Evolutionary conservation across 2,329 filamentous ascomycete species (phyloP).

Genomic region (Cylindrodendrum hubeiense): DNA sequence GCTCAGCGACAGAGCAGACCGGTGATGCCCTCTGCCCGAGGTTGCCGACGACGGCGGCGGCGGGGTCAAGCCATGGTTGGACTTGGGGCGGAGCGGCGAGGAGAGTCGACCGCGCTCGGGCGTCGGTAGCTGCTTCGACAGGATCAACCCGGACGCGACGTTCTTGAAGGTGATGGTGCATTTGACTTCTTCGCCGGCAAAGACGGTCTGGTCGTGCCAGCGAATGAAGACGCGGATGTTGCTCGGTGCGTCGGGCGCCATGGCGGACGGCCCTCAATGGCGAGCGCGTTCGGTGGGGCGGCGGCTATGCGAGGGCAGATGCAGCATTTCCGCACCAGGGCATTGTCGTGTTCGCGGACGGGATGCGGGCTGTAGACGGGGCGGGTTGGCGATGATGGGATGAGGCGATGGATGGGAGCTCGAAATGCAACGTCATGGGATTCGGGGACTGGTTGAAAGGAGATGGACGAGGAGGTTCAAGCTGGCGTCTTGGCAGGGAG

Average conservation of each 20-base stretch:
- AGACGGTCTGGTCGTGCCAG: conserved; percentile 95
- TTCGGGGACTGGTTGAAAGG: conserved; percentile 39
- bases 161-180: conserved; percentile 98
- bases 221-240: conserved; percentile 96
- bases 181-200: conserved; percentile 94
- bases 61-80: conserved; percentile 59
- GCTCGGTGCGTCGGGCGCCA: conserved; percentile 63
- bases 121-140: conserved; percentile 44
- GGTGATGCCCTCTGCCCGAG: conserved; percentile 68
- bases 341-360: conserved; percentile 32
- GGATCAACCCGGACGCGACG: conserved; percentile 64
- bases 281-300: conserved; percentile 44
- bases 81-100: conserved; percentile 60
- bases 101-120: conserved; percentile 52
- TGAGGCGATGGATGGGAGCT: conserved; percentile 33
- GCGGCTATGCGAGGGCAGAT: conserved; percentile 42
- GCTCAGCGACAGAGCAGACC: conserved; percentile 74
- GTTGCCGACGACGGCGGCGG: conserved; percentile 57
- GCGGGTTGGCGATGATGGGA: conserved; percentile 13
- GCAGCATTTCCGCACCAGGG: conserved; percentile 47
- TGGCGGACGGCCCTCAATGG: conserved; percentile 53
- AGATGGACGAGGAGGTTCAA: conserved; percentile 46
- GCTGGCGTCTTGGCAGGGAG: conserved; percentile 41
- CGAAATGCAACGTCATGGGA: conserved; percentile 45
- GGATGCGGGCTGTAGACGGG: conserved; percentile 4